Evolutionary conservation across 306 rosid genomes (phyloP).

Genomic region (Bauhinia variegata): DNA sequence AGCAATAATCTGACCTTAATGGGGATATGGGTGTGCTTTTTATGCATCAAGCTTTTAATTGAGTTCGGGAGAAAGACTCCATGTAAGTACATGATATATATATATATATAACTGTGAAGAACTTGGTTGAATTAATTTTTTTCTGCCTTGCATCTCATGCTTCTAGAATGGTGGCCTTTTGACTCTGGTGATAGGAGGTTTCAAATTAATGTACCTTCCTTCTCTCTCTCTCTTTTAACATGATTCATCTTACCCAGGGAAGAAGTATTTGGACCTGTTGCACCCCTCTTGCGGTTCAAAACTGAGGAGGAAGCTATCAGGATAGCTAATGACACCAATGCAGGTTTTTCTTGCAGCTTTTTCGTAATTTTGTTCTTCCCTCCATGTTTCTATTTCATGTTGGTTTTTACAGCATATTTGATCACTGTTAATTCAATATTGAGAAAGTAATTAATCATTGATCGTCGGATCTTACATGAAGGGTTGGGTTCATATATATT

Average conservation of each 20-base stretch:
- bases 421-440: constrained; percentile 10
- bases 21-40: too few species aligned
- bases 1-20: too few species aligned
- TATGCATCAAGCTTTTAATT: too few species aligned
- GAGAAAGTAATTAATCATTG: constrained; percentile 19
- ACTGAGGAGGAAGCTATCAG: constrained; percentile 88
- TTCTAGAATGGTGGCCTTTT: too few species aligned
- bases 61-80: too few species aligned
- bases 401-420: constrained; percentile 2
- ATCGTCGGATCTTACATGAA: constrained; percentile 29
- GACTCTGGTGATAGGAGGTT: too few species aligned
- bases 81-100: too few species aligned
- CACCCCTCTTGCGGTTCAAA: constrained; percentile 86
- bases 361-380: constrained; percentile 35
- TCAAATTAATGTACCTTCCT: constrained; percentile 52
- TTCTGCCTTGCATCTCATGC: too few species aligned
- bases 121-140: too few species aligned
- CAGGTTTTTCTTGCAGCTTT: constrained; percentile 61
- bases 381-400: neutral
- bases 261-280: constrained; percentile 97
- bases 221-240: too few species aligned
- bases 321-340: constrained; percentile 82
- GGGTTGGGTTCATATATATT: constrained; percentile 93
- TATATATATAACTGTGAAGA: too few species aligned
- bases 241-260: constrained; percentile 59